Base-by-base conservation (phyloP, 441 rosid genomes). In the Adansonia madagascariensis region DNA sequence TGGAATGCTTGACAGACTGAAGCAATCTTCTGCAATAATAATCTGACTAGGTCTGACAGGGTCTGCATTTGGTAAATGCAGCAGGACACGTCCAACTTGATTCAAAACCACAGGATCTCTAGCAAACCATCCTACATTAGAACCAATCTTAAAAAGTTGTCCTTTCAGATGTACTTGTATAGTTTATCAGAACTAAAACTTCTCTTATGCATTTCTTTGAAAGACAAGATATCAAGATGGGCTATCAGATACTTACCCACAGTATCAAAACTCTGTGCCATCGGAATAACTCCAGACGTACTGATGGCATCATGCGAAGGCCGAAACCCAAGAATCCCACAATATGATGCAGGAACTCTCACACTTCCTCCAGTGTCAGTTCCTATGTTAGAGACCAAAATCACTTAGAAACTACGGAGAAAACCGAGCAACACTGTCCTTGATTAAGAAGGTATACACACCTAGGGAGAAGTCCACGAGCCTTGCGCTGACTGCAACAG, bases 321-420 rank as follows among this genome's bases (percentile, higher is more conserved):
- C 53, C 97, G 85, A 78, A 92, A 87, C 22, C 99, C 99, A 6
- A 89, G 85, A 82, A 94, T 90, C 35, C 95, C 90, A 77, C 98
- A 93, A 79, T 92, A 92, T 14, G 95, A 90, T 20, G 98, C 91
- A 4, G 99, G 98, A 70, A 89, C 97, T 86, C 97, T 84, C 35
- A 95, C 91, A 80, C 99, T 93, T 72, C 95, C 99, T 75, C 97
- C 98, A 0, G 98, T 94, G 84, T 95, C 98, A 39, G 94, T 89
- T 75, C 99, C 98, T 93, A 77, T 41, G 63, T 72, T 55, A 55
- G 43, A 67, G 67, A 64, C 1, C 14, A 59, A 75, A 77, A 77
- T 65, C 22, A 73, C 62, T 63, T 65, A 9, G 77, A 64, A 39
- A 35, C 1, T 0, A 18, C 3, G 31, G 12, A 18, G 55, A 4